A percentile compares a stretch with the other conserved stretches of the same genome.
These are phyloP conservation scores for Colletotrichum cordylinicola DNA, from an alignment of 2,329 filamentous ascomycete genomes.

Conservation along the genomic window DNA sequence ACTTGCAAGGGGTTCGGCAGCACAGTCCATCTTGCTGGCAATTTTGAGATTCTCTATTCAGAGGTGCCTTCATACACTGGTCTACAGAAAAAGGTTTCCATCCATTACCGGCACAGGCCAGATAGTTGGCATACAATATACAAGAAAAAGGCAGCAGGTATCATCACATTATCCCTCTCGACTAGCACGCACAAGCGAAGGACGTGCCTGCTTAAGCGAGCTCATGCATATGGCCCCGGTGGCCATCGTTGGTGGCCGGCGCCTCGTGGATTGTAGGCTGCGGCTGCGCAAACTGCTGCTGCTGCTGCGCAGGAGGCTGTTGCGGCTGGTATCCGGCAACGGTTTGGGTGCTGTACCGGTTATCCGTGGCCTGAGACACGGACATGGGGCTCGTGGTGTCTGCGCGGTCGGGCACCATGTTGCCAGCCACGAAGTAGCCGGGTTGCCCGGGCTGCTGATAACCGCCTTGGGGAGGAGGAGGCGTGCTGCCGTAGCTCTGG, in stretches of 20 bases:
- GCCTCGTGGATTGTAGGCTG: constrained; percentile 42
- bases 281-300: constrained; percentile 24
- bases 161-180: background rate
- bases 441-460: constrained; percentile 13
- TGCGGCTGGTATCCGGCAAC: constrained; percentile 15
- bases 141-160: background rate
- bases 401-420: constrained; percentile 16
- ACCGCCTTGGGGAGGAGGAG: constrained; percentile 15
- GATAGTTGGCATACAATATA: background rate
- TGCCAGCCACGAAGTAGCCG: constrained; percentile 23
- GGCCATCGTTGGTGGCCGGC: constrained; percentile 38
- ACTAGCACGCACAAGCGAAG: background rate
- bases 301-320: constrained; percentile 22
- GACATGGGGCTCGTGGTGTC: constrained; percentile 19
- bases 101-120: background rate
- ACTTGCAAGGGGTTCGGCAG: background rate
- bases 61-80: background rate
- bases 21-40: background rate
- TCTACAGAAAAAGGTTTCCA: background rate
- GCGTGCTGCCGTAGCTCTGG: constrained; percentile 22
- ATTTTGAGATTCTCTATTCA: background rate
- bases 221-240: constrained; percentile 47
- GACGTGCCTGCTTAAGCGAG: constrained; percentile 30
- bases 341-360: constrained; percentile 17
- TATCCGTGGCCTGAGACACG: constrained; percentile 7